phyloP scores from a whole-genome alignment of 164 flowering plant species.

The Cinnamomum micranthum region DNA sequence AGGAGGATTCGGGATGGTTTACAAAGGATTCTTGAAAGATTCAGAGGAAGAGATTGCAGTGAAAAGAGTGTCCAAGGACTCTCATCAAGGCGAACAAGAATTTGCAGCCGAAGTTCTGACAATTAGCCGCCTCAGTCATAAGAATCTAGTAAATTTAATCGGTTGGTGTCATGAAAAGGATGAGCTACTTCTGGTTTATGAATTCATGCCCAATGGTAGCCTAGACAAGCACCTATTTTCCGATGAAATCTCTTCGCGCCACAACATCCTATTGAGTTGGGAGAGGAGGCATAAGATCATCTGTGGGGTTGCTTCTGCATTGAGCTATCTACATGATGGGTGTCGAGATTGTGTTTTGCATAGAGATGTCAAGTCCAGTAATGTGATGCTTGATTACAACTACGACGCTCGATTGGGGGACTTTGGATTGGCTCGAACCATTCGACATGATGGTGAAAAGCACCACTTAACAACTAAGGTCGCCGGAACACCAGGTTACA shows the following conservation, averaged over 20 bases:
- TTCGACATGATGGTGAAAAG: conserved; percentile 17
- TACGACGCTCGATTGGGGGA: conserved; percentile 31
- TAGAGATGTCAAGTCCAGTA: conserved; percentile 29
- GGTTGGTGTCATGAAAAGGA: conserved; percentile 61
- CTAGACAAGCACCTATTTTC: conserved; percentile 42
- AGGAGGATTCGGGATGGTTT: conserved; percentile 71
- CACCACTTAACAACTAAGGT: conserved; percentile 24
- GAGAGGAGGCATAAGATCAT: conserved; percentile 37
- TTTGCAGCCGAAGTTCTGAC: conserved; percentile 55
- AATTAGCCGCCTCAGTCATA: conserved; percentile 57
- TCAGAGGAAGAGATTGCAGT: conserved; percentile 40
- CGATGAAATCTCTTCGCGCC: not conserved
- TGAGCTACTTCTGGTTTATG: conserved; percentile 57
- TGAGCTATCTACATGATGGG: conserved; percentile 24
- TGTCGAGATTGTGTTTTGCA: conserved; percentile 26
- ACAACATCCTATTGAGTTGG: conserved; percentile 32
- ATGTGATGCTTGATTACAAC: conserved; percentile 25
- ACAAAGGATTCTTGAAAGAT: conserved; percentile 35
- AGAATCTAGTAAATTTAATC: conserved; percentile 48
- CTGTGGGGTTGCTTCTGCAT: conserved; percentile 22
- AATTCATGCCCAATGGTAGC: conserved; percentile 63
- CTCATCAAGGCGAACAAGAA: conserved; percentile 49
- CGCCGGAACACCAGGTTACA: conserved; percentile 39
- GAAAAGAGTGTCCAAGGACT: conserved; percentile 37
- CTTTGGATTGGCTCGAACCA: conserved; percentile 29